Evolutionary conservation across 1,139 yeast species (phyloP), one percentile per base, ranked within the genome.

Genomic region (Yamadazyma mexicana): DNA sequence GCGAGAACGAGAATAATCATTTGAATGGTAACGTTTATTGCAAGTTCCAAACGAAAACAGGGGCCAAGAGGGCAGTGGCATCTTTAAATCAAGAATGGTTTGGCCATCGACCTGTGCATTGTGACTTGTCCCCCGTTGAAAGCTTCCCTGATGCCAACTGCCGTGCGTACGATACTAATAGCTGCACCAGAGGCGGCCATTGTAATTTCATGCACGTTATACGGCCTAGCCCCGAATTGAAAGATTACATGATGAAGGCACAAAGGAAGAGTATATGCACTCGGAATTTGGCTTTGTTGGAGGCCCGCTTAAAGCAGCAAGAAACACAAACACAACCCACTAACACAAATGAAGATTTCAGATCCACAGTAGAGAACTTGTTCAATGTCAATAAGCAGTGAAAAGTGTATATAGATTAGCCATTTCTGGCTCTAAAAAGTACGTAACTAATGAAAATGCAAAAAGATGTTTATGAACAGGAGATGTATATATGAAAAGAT

Each of bases 191-290:
- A 56, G 92, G 89, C 1, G 88, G 84, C 24, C 75, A 76, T 52
- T 91, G 98, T 61, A 91, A 91, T 61, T 88, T 87, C 59, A 85
- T 89, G 77, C 98, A 91, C 59, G 73, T 84, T 1, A 71, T 83
- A 48, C 64, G 74, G 29, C 91, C 95, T 0, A 61, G 76, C 1
- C 55, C 58, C 11, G 64, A 56, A 15, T 54, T 83, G 25, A 61
- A 67, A 34, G 57, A 56, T 16, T 64, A 62, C 15, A 56, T 85
- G 40, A 56, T 52, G 45, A 52, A 50, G 38, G 59, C 69, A 4
- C 81, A 70, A 48, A 65, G 62, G 28, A 72, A 66, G 54, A 51
- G 56, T 31, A 51, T 51, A 9, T 37, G 54, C 14, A 28, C 39
- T n/a, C 34, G 33, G 10, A 42, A 39, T 15, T 26, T 49, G 11